Evolutionary conservation across 2,329 filamentous ascomycete genomes (phyloP), one percentile per base, ranked within the genome.

Genomic region (Penicillium glabrum): DNA sequence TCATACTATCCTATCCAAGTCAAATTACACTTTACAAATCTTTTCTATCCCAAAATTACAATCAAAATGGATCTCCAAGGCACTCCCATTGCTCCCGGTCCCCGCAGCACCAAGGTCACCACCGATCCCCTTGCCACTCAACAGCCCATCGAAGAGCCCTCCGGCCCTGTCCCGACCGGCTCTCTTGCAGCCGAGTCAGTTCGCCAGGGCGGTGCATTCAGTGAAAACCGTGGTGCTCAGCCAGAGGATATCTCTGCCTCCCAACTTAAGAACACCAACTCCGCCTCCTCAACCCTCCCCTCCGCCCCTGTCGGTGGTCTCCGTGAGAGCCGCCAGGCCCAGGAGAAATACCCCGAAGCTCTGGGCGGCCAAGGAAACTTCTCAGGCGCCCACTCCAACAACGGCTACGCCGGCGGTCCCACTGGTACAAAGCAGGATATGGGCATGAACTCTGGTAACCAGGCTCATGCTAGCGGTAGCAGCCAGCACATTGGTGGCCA

Each of bases 111-210:
- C 31, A 77, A 77, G 71, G 67, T 70, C 58, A 83, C 79, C 46
- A 79, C 71, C 46, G 83, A 84, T 68, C 78, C 80, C 51, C 68
- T 71, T 57, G 70, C 77, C 46, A 68, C 66, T 37, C 73, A 82
- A 46, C 79, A 83, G 45, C 82, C 84, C 27, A 82, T 80, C 57
- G 71, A 77, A 16, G 90, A 95, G 72, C 77, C 81, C 14, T 78
- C 87, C 5, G 91, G 91, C 51, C 67, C 79, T 26, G 81, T 93
- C 1, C 76, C 82, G 45, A 78, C 82, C 14, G 89, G 89, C 74
- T 93, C 89, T 7, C 85, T 96, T 5, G 91, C 91, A 11, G 88
- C 86, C 57, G 87, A 93, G 67, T 95, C 90, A 0, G 75, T 85
- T 57, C 76, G 79, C 46, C 64, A 77, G 23, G 81, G 81, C 56